phyloP scores from a whole-genome alignment of 345 rosid genomes.

The Durio zibethinus region DNA sequence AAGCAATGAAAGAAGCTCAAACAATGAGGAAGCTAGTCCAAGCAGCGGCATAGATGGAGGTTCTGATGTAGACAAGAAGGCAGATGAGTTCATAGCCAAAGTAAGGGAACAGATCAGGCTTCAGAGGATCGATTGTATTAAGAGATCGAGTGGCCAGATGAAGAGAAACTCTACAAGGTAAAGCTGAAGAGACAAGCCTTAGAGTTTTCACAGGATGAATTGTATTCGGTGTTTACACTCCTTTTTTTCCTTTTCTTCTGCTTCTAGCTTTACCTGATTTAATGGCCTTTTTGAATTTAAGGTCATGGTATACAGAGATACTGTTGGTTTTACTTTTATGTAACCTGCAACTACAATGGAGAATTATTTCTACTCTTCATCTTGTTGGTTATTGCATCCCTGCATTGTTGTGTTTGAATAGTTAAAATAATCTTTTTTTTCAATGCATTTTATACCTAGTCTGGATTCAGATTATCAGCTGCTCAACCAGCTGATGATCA shows the following conservation, averaged over 20 bases:
- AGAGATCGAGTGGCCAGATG: slow-evolving; percentile 51
- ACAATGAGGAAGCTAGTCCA: slow-evolving; percentile 27
- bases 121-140: slow-evolving; percentile 86
- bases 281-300: background rate
- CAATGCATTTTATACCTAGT: background rate
- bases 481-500: background rate
- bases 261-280: slow-evolving; percentile 3
- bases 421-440: background rate
- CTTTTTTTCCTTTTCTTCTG: background rate
- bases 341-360: slow-evolving; percentile 12
- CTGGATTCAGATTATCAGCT: background rate
- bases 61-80: slow-evolving; percentile 92
- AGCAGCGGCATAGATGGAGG: slow-evolving; percentile 39
- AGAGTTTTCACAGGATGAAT: background rate
- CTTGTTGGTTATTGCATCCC: background rate
- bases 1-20: background rate
- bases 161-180: slow-evolving; percentile 23
- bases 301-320: slow-evolving; percentile 24
- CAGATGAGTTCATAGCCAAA: slow-evolving; percentile 96
- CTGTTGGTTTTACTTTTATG: slow-evolving; percentile 14
- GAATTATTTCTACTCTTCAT: slow-evolving; percentile 5
- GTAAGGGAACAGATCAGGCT: slow-evolving; percentile 98
- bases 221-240: background rate
- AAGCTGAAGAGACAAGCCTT: background rate
- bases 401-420: background rate